Evolutionary conservation across 257 asterid genomes (phyloP).

Genomic region (Solanum tarijense): DNA sequence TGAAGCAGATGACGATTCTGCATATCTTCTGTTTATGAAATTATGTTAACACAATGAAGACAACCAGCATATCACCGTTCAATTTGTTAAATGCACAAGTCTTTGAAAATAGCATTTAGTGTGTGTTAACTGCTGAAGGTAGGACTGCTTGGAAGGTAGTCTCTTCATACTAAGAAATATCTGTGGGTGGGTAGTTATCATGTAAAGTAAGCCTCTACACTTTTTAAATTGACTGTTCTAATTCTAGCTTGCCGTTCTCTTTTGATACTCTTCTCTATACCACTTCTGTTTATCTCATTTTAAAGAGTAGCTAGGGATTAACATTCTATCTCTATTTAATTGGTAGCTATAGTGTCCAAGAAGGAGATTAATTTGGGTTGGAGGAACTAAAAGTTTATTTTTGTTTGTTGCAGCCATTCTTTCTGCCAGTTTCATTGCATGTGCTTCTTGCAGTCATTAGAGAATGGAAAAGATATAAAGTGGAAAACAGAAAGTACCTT

Average conservation of each 20-base stretch:
- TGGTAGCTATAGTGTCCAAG: background rate
- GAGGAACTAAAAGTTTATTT: background rate
- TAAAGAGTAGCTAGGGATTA: background rate
- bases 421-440: conserved; percentile 85
- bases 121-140: background rate
- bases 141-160: background rate
- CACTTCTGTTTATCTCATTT: background rate
- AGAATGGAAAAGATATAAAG: conserved; percentile 75
- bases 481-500: conserved; percentile 42
- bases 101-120: background rate
- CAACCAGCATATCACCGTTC: background rate
- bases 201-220: background rate
- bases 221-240: background rate
- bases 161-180: background rate
- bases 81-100: background rate
- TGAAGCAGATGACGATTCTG: background rate
- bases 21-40: background rate
- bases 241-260: background rate
- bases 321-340: background rate
- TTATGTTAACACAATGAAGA: background rate
- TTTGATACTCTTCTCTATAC: background rate
- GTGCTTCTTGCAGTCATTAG: conserved; percentile 82
- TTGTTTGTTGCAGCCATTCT: conserved; percentile 41
- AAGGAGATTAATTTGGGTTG: background rate
- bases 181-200: background rate